phyloP scores from a whole-genome alignment of 2,329 filamentous ascomycete genomes.

The Beauveria bassiana region DNA sequence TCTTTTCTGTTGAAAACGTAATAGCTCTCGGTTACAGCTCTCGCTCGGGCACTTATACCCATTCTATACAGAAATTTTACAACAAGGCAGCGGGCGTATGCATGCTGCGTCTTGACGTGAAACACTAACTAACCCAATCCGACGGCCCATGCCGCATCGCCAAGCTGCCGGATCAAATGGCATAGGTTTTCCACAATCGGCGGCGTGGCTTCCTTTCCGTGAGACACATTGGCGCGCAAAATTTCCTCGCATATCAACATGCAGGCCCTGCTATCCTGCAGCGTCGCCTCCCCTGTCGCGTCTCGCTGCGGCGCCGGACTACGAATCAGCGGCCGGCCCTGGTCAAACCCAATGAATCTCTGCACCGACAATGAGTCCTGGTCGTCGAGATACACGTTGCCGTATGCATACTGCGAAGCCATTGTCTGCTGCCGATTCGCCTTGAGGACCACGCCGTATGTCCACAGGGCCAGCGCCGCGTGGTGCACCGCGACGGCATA shows the following conservation, averaged over 20 bases:
- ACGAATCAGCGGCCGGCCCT: constrained; percentile 45
- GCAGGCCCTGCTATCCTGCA: constrained; percentile 50
- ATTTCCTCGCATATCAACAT: constrained; percentile 53
- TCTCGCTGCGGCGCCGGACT: constrained; percentile 22
- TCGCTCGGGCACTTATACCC: not conserved
- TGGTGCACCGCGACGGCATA: constrained; percentile 63
- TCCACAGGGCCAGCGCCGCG: constrained; percentile 60
- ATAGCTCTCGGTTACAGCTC: not conserved
- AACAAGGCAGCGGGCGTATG: not conserved
- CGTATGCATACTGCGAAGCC: constrained; percentile 24
- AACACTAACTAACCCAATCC: constrained; percentile 20
- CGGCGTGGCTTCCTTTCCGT: constrained; percentile 37
- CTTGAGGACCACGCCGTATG: constrained; percentile 52
- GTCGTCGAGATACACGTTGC: constrained; percentile 48
- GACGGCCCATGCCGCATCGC: constrained; percentile 38
- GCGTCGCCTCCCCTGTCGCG: constrained; percentile 27
- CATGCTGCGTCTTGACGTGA: not conserved
- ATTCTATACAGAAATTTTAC: not conserved
- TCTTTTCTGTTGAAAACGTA: no score
- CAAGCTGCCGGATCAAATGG: constrained; percentile 54
- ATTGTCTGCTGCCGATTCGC: constrained; percentile 28
- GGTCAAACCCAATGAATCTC: constrained; percentile 49
- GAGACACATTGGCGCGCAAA: constrained; percentile 44
- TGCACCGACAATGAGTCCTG: constrained; percentile 44
- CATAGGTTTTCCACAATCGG: constrained; percentile 62